Evolutionary conservation across 129 eudicot genomes (phyloP), one percentile per base, ranked within the genome.

Genomic region (Flaveria linearis): DNA sequence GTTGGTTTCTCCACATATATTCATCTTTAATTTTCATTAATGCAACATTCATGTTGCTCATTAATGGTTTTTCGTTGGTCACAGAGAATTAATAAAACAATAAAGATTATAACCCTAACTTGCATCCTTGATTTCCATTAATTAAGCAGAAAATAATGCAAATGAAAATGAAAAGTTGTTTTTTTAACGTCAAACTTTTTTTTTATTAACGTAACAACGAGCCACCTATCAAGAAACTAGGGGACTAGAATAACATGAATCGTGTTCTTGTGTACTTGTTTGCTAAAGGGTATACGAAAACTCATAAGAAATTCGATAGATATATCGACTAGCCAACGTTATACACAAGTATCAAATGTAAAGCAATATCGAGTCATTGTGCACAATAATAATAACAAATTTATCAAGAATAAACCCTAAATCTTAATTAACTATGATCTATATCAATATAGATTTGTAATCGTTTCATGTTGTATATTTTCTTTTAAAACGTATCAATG

Each of bases 1-100:
- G 3, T 28, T 28, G 33, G 33, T 28, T 28, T 28, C 33, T 28
- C 33, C 33, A 28, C 33, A 28, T 57, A 22, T 23, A 20, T 57
- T 9, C 11, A 18, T 55, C 62, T 55, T 58, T 58, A 57, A 57
- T 10, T 57, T 20, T 57, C 33, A 58, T 58, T 11, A 22, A 58
- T 58, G 30, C 33, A 22, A 9, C 28, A 58, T 58, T 58, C 65
- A 58, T 58, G 5, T 58, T 58, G n/a, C 65, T 58, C 65, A 58
- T 22, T 10, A 58, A 58, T 58, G 36, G 16, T 10, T 58, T 23
- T 10, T 22, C 5, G 65, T 58, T 22, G 39, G 11, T 58, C n/a
- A 58, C 3, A 23, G 3, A 58, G 15, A 58, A 20, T 20, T 20
- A 20, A 22, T 8, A 20, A 58, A 22, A 23, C 65, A 58, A 22